Percentiles rank a stretch among this genome's conserved stretches.
These are phyloP conservation scores for Naganishia friedmannii DNA, from an alignment of 768 basidiomycete species.

Conservation along the genomic window DNA sequence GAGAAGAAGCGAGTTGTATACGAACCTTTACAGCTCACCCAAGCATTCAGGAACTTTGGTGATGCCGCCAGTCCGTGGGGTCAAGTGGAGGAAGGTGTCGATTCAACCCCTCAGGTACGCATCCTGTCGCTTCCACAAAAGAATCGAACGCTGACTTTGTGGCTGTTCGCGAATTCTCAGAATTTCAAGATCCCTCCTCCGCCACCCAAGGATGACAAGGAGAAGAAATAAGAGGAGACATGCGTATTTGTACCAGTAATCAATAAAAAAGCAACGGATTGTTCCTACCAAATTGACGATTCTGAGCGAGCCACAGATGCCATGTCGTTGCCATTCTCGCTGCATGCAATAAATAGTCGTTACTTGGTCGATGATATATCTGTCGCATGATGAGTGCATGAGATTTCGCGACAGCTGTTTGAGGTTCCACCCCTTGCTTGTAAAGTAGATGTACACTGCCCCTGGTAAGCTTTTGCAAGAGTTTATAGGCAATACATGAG, in stretches of 20 bases:
- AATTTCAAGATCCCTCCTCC: slow-evolving; percentile 56
- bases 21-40: slow-evolving; percentile 93
- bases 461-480: too few relatives aligned
- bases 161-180: slow-evolving; percentile 23
- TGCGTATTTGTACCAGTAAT: slow-evolving; percentile 14
- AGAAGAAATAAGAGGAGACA: slow-evolving; percentile 41
- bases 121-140: background rate
- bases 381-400: too few relatives aligned
- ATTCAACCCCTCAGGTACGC: slow-evolving; percentile 60
- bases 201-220: slow-evolving; percentile 72
- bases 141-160: background rate
- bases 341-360: background rate
- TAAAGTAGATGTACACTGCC: too few relatives aligned
- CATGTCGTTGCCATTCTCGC: background rate
- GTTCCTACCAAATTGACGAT: background rate
- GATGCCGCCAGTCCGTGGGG: slow-evolving; percentile 86
- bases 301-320: background rate
- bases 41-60: slow-evolving; percentile 98
- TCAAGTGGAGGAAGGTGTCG: slow-evolving; percentile 71
- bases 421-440: too few relatives aligned
- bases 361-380: too few relatives aligned
- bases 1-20: slow-evolving; percentile 95
- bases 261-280: background rate
- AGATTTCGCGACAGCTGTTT: too few relatives aligned
- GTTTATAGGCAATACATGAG: too few relatives aligned